phyloP scores from a whole-genome alignment of 2,329 filamentous ascomycete species.

The Fusarium paranaense region DNA sequence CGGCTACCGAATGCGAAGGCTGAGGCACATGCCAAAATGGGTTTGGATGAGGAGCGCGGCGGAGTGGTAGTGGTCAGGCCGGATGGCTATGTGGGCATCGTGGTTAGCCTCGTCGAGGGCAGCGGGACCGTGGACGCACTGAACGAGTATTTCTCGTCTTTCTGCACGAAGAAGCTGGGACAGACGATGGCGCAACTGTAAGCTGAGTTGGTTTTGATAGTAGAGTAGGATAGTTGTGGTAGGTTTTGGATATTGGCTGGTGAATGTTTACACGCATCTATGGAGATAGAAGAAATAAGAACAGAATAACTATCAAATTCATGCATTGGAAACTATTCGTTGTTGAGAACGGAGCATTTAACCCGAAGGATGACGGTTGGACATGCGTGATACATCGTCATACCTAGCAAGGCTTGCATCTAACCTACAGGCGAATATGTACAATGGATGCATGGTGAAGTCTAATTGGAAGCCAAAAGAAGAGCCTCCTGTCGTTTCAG shows the following conservation, averaged over 20 bases:
- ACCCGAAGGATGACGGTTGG: neutral
- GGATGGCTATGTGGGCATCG: conserved; percentile 87
- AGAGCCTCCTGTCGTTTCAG: neutral
- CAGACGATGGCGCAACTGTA: conserved; percentile 44
- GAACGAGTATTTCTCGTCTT: conserved; percentile 83
- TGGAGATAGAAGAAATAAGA: neutral
- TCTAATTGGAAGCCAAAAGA: neutral
- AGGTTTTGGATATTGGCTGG: neutral
- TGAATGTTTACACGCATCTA: neutral
- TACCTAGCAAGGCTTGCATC: neutral
- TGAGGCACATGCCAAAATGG: conserved; percentile 88
- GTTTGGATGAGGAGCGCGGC: conserved; percentile 77
- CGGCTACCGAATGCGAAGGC: conserved; percentile 76
- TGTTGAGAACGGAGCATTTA: neutral
- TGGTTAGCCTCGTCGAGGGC: conserved; percentile 79
- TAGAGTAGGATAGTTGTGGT: neutral
- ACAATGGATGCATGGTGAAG: neutral
- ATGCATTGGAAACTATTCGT: neutral
- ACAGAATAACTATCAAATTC: neutral
- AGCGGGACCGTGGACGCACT: conserved; percentile 83
- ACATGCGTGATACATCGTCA: neutral
- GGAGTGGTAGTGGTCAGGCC: conserved; percentile 87
- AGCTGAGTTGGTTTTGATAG: neutral
- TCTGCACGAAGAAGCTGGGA: conserved; percentile 72
- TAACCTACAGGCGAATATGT: neutral